Evolutionary conservation across 768 basidiomycete species (phyloP).

Genomic region (Calocera cornea): DNA sequence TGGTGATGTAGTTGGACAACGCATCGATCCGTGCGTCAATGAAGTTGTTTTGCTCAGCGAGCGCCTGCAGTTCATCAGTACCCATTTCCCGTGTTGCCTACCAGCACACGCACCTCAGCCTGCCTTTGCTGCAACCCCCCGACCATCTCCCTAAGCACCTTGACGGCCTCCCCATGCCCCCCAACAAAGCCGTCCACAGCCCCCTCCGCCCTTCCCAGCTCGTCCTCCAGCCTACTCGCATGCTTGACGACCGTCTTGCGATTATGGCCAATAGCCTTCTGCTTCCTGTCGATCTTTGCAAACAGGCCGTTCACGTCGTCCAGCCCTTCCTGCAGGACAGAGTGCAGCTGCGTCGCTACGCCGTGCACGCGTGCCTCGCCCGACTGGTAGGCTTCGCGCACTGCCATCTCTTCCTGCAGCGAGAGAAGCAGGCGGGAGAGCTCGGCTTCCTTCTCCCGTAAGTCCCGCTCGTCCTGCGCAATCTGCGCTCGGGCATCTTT

Average conservation of each 20-base stretch:
- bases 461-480: slow-evolving; percentile 35
- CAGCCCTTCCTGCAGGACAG: slow-evolving; percentile 51
- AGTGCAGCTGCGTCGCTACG: slow-evolving; percentile 59
- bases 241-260: slow-evolving; percentile 48
- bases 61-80: slow-evolving; percentile 7
- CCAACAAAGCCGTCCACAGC: slow-evolving; percentile 52
- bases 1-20: slow-evolving; percentile 37
- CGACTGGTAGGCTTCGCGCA: slow-evolving; percentile 62
- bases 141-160: slow-evolving; percentile 40
- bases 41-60: slow-evolving; percentile 33
- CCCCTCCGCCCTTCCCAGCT: slow-evolving; percentile 40
- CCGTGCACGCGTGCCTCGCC: slow-evolving; percentile 57
- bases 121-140: slow-evolving; percentile 38
- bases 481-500: slow-evolving; percentile 45
- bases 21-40: slow-evolving; percentile 46
- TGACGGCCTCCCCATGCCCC: slow-evolving; percentile 38
- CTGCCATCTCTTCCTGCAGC: slow-evolving; percentile 65
- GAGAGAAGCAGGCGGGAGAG: slow-evolving; percentile 43
- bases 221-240: slow-evolving; percentile 42
- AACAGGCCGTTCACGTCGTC: slow-evolving; percentile 59
- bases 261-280: slow-evolving; percentile 48
- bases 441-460: slow-evolving; percentile 44
- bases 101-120: slow-evolving; percentile 21
- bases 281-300: slow-evolving; percentile 74
- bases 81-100: not conserved